phyloP scores from a whole-genome alignment of 768 basidiomycete species.

The Amanita muscaria region DNA sequence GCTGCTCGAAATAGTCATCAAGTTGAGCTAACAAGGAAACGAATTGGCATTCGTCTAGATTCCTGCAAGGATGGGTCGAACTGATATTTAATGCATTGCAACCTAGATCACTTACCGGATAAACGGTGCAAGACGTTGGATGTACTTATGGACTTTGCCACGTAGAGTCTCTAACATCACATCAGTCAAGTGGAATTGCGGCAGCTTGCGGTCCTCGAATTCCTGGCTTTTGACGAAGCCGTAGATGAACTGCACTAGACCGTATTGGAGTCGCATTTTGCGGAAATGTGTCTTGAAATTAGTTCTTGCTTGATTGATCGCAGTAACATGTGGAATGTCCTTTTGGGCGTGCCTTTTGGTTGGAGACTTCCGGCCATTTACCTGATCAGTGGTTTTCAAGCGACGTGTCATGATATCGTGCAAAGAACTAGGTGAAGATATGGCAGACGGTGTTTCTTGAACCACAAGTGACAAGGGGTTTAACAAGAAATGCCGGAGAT shows the following conservation, averaged over 20 bases:
- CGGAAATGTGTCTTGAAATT: conserved; percentile 24
- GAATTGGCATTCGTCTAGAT: conserved; percentile 29
- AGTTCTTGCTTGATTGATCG: not conserved
- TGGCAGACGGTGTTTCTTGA: not conserved
- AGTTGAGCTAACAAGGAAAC: conserved; percentile 29
- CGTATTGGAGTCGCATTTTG: conserved; percentile 38
- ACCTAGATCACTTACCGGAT: conserved; percentile 26
- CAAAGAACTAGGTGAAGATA: not conserved
- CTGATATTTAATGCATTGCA: not conserved
- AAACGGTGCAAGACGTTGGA: conserved; percentile 40
- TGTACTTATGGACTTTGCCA: conserved; percentile 33
- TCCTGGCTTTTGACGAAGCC: conserved; percentile 30
- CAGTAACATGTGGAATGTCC: not conserved
- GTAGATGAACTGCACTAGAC: conserved; percentile 35
- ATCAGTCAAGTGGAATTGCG: conserved; percentile 18
- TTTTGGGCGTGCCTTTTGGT: conserved; percentile 3
- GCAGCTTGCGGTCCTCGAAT: conserved; percentile 19
- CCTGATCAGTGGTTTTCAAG: not conserved
- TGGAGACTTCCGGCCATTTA: conserved; percentile 3
- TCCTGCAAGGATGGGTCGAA: conserved; percentile 15
- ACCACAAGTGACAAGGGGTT: conserved; percentile 4
- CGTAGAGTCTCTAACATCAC: conserved; percentile 38
- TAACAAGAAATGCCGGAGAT: conserved; percentile 6
- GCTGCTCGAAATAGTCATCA: conserved; percentile 25
- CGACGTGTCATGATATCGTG: not conserved